Evolutionary conservation across 805 yeast genomes (phyloP), one percentile per base, ranked within the genome.

Genomic region (Barnettozyma siamensis): DNA sequence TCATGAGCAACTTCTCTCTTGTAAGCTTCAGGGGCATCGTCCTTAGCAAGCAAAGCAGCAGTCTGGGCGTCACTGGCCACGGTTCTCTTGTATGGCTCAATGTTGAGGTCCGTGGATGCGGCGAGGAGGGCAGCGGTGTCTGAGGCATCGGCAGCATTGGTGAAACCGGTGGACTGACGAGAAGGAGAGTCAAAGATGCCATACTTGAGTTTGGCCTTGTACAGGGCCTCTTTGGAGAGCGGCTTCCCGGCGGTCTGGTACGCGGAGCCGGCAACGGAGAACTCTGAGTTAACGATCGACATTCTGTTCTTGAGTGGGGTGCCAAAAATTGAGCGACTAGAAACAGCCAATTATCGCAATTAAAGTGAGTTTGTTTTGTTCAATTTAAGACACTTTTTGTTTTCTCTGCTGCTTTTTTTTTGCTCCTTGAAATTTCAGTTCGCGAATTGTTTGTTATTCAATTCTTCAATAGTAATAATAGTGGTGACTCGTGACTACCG

Each of bases 61-160:
- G 73, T 71, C 31, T 82, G 84, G 13, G 86, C 86, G 40, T 77
- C 86, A 7, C 80, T 69, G 15, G 80, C 73, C 12, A 72, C 59
- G 28, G 62, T 64, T 41, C 89, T 66, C 59, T 77, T 80, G 59
- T 82, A 83, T 12, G 87, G 78, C 46, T 73, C 75, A 30, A 82
- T 75, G 2, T 78, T 70, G 34, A 80, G 67, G 58, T 79, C 84
- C 2, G 83, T 64, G 11, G 79, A 74, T 7, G 85, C 75, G 2
- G 93, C 94, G 46, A 83, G 66, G 40, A 82, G 65, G 1, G 93
- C 93, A 37, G 94, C 91, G 6, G 83, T 76, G 56, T 80, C 88
- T 13, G 86, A 74, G 23, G 88, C 86, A 18, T 46, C 42, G 9
- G 58, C 52, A 32, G 75, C 70, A 44, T 80, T 71, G 46, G 75